Percentiles rank a stretch among this genome's conserved stretches.
Conservation (phyloP, 2,329 filamentous ascomycete genomes). For the Alternaria triticimaculans region DNA sequence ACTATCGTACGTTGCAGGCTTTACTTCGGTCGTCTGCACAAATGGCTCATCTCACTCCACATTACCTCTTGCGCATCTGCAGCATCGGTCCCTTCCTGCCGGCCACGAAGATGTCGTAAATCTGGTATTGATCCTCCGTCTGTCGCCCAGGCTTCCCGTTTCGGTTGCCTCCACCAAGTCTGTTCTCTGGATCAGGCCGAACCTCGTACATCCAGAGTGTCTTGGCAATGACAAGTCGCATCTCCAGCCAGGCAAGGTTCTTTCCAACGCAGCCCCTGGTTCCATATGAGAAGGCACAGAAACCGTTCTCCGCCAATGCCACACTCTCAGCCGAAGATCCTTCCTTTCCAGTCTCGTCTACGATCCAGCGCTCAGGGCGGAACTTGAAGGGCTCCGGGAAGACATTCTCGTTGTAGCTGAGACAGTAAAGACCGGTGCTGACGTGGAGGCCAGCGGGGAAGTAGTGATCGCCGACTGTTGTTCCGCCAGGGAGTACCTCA, state of each 20-base stretch:
- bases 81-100: constrained; percentile 44
- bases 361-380: constrained; percentile 37
- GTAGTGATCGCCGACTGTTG: constrained; percentile 24
- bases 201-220: constrained; percentile 32
- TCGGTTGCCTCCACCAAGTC: constrained; percentile 29
- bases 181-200: constrained; percentile 22
- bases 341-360: constrained; percentile 15
- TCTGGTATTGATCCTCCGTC: constrained; percentile 32
- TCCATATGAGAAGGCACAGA: constrained; percentile 35
- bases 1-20: neutral
- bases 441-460: constrained; percentile 24
- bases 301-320: constrained; percentile 18
- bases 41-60: neutral
- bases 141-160: constrained; percentile 24
- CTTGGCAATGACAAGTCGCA: constrained; percentile 36
- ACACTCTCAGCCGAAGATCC: constrained; percentile 23
- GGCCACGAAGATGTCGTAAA: constrained; percentile 37
- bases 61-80: constrained; percentile 20
- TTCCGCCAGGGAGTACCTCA: constrained; percentile 29
- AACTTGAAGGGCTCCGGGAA: constrained; percentile 32
- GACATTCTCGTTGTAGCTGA: constrained; percentile 22
- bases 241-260: constrained; percentile 38
- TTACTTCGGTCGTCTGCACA: neutral
- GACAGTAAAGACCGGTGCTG: constrained; percentile 21
- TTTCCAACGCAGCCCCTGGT: constrained; percentile 41